Conservation (phyloP, 257 asterid genomes). For the Haberlea rhodopensis region DNA sequence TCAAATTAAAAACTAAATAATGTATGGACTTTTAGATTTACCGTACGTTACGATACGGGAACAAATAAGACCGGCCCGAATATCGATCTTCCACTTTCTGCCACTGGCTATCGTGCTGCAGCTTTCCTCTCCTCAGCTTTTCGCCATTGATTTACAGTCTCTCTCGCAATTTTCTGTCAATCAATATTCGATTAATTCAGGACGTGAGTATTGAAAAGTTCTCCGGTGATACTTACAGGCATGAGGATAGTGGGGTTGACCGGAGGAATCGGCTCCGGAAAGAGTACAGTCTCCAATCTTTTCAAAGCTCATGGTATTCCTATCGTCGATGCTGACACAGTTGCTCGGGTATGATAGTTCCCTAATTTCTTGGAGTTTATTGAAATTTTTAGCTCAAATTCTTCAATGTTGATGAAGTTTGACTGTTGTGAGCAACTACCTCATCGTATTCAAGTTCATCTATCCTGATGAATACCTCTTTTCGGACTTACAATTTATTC, state of each 20-base stretch:
- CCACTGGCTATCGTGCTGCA: too few relatives aligned
- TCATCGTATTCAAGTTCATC: not conserved
- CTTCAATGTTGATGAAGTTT: not conserved
- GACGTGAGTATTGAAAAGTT: not conserved
- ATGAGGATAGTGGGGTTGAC: slow-evolving; percentile 91
- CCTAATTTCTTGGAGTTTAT: slow-evolving; percentile 18
- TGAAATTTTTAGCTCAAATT: not conserved
- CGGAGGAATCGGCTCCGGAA: slow-evolving; percentile 85
- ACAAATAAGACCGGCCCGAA: too few relatives aligned
- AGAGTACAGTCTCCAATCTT: slow-evolving; percentile 82
- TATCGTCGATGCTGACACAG: slow-evolving; percentile 75
- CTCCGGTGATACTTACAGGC: slow-evolving; percentile 6
- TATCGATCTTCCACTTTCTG: too few relatives aligned
- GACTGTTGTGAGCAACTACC: not conserved
- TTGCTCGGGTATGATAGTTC: slow-evolving; percentile 78
- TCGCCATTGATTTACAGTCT: too few relatives aligned
- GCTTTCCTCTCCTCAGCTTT: too few relatives aligned
- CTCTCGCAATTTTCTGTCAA: too few relatives aligned
- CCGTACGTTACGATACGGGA: too few relatives aligned
- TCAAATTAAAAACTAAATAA: too few relatives aligned
- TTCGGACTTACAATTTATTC: not conserved
- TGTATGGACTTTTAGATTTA: too few relatives aligned
- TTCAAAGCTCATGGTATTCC: slow-evolving; percentile 73
- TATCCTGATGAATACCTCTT: not conserved
- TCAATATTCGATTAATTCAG: too few relatives aligned